These are phyloP conservation scores for Microdochium bolleyi DNA, from an alignment of 2,329 filamentous ascomycete genomes.

Conservation along the genomic window DNA sequence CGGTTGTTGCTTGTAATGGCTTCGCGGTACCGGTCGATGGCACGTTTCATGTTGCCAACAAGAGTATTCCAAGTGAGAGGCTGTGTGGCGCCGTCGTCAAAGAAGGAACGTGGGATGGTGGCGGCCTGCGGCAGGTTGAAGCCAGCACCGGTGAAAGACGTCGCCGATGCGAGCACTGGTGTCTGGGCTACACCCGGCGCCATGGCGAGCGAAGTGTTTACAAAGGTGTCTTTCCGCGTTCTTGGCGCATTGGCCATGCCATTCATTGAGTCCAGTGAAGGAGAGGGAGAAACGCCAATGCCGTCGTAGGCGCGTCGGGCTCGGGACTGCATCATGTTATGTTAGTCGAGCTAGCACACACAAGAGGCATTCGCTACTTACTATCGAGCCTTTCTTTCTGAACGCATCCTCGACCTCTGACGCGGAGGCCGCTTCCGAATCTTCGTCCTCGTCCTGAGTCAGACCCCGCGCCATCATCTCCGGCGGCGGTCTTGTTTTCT, in stretches of 20 bases:
- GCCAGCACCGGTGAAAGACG: constrained; percentile 51
- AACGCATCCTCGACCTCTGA: constrained; percentile 78
- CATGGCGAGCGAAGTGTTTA: constrained; percentile 38
- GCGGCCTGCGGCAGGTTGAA: constrained; percentile 51
- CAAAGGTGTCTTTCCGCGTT: constrained; percentile 47
- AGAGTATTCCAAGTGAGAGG: constrained; percentile 84
- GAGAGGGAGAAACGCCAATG: constrained; percentile 63
- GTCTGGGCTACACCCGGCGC: constrained; percentile 23
- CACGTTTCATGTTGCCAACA: constrained; percentile 85
- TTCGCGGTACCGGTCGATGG: constrained; percentile 83
- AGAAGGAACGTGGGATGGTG: constrained; percentile 72
- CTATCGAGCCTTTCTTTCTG: constrained; percentile 59
- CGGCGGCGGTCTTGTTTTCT: constrained; percentile 80
- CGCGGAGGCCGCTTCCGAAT: constrained; percentile 76
- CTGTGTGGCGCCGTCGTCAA: constrained; percentile 76
- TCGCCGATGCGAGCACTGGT: constrained; percentile 49
- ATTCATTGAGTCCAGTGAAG: constrained; percentile 86
- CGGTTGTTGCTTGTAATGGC: constrained; percentile 77
- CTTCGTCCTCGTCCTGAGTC: constrained; percentile 80
- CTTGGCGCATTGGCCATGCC: constrained; percentile 53
- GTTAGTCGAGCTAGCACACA: constrained; percentile 11
- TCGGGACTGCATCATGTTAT: constrained; percentile 39
- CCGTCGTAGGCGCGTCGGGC: constrained; percentile 54
- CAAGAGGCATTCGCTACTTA: constrained; percentile 32
- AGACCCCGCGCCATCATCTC: constrained; percentile 84